Evolutionary conservation across 108 stramenopile species (phyloP).

Genomic region (Cyclotella cryptica): DNA sequence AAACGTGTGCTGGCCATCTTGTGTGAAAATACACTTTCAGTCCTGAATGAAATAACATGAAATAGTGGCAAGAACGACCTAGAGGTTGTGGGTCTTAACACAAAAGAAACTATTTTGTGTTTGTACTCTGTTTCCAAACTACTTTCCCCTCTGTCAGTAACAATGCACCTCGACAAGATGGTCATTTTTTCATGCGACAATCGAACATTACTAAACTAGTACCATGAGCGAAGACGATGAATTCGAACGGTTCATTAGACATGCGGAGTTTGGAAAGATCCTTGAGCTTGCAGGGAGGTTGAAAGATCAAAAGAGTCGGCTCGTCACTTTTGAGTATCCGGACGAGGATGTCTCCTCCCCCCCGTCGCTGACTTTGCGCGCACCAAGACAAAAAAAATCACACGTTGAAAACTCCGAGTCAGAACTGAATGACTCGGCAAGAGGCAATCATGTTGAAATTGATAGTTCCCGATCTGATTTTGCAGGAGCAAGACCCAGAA

Average conservation of each 20-base stretch:
- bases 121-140: no score
- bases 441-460: not conserved
- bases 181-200: not conserved
- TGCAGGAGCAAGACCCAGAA: not conserved
- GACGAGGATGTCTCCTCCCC: not conserved
- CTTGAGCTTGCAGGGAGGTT: slow-evolving; percentile 40
- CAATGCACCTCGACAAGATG: not conserved
- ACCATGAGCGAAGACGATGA: slow-evolving; percentile 36
- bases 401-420: not conserved
- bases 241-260: slow-evolving; percentile 47
- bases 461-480: not conserved
- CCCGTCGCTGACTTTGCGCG: slow-evolving; percentile 3
- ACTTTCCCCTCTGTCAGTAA: no score
- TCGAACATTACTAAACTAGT: not conserved
- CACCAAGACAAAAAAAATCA: slow-evolving; percentile 15
- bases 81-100: no score
- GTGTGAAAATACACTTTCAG: no score
- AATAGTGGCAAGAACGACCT: no score
- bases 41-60: no score
- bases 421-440: not conserved
- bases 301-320: slow-evolving; percentile 35
- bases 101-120: no score
- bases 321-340: slow-evolving; percentile 4
- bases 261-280: slow-evolving; percentile 46
- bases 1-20: no score